Conservation (phyloP, 495 filamentous ascomycete genomes). For the Extremus antarcticus region DNA sequence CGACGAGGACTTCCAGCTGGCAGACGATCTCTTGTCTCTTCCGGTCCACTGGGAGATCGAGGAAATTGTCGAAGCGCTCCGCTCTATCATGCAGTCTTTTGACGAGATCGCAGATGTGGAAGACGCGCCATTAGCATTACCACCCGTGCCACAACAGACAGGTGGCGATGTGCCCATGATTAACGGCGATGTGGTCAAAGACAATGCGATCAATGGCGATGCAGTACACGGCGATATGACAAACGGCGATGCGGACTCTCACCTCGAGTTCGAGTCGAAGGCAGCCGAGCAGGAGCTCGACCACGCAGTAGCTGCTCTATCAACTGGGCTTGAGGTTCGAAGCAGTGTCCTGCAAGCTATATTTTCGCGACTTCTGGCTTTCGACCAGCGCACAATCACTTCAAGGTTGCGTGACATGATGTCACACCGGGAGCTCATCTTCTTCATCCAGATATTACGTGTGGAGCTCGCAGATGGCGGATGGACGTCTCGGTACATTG, state of each 20-base stretch:
- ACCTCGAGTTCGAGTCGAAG: constrained; percentile 19
- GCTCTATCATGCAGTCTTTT: constrained; percentile 28
- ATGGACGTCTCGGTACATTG: constrained; percentile 57
- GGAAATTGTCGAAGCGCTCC: constrained; percentile 36
- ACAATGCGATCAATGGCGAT: too few species aligned
- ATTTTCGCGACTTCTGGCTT: constrained; percentile 55
- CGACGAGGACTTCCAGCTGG: constrained; percentile 27
- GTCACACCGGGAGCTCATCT: constrained; percentile 54
- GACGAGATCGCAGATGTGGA: constrained; percentile 7
- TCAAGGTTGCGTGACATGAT: constrained; percentile 54
- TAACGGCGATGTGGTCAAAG: constrained; percentile 19
- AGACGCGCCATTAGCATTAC: background rate
- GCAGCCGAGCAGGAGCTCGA: constrained; percentile 27
- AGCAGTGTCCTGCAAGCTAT: constrained; percentile 26
- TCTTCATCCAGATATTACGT: constrained; percentile 62
- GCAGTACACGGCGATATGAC: too few species aligned
- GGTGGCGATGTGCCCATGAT: constrained; percentile 2
- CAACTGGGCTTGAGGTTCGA: constrained; percentile 23
- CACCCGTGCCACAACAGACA: background rate
- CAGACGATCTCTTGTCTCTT: constrained; percentile 24
- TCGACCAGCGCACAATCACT: constrained; percentile 45
- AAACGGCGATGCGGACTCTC: constrained; percentile 16
- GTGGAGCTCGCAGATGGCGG: constrained; percentile 52
- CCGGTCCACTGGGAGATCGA: constrained; percentile 32
- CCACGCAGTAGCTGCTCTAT: constrained; percentile 25